Conservation (phyloP, 768 basidiomycete species). For the Tephrocybe sp. region DNA sequence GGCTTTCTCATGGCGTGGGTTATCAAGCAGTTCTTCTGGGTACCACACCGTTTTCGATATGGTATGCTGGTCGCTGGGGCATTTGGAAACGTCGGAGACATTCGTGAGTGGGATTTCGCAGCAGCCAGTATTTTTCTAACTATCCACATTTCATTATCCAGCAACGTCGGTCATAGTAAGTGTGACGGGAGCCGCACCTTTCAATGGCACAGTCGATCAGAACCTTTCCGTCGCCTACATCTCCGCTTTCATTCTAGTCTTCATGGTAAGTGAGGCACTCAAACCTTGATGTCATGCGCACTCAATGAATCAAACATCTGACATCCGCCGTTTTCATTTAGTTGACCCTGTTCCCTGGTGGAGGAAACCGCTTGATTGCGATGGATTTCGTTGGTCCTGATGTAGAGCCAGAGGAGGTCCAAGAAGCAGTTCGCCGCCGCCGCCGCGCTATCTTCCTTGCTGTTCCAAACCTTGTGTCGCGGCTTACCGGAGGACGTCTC, state of each 20-base stretch:
- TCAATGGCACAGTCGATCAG: constrained; percentile 56
- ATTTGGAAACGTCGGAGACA: constrained; percentile 70
- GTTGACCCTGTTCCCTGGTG: constrained; percentile 67
- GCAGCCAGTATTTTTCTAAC: not conserved
- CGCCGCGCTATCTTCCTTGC: constrained; percentile 27
- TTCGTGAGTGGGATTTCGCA: constrained; percentile 52
- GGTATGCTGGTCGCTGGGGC: constrained; percentile 70
- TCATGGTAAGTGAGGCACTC: constrained; percentile 50
- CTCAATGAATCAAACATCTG: not conserved
- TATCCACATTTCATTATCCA: constrained; percentile 21
- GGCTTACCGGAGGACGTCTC: not conserved
- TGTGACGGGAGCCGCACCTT: constrained; percentile 60
- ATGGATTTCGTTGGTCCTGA: constrained; percentile 71
- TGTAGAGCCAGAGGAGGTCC: constrained; percentile 55
- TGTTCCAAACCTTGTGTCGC: constrained; percentile 15
- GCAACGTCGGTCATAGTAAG: constrained; percentile 68
- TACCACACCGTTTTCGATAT: constrained; percentile 74
- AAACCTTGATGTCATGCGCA: not conserved
- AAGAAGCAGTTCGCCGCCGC: constrained; percentile 40
- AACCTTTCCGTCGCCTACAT: constrained; percentile 68
- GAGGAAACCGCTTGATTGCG: constrained; percentile 52
- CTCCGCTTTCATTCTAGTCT: constrained; percentile 60
- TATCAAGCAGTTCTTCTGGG: constrained; percentile 69
- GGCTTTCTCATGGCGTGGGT: constrained; percentile 55
- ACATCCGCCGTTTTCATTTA: constrained; percentile 20